phyloP scores from a whole-genome alignment of 495 filamentous ascomycete genomes.

The Neurospora sp. region DNA sequence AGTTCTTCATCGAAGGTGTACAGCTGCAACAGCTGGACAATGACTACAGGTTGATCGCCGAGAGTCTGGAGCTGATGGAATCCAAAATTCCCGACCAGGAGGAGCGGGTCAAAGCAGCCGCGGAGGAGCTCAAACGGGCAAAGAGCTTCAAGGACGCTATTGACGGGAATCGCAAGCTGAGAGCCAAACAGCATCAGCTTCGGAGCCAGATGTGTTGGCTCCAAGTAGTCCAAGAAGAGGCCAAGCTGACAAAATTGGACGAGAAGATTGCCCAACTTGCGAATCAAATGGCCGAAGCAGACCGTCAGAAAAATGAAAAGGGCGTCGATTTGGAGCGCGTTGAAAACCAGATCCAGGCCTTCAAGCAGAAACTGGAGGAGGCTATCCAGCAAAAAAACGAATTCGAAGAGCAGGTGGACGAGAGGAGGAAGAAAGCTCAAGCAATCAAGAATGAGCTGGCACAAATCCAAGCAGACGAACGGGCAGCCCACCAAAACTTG shows the following conservation, averaged over 20 bases:
- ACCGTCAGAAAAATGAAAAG: conserved; percentile 18
- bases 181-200: conserved; percentile 40
- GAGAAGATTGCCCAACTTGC: conserved; percentile 23
- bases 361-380: conserved; percentile 15
- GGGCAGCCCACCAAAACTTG: conserved; percentile 33
- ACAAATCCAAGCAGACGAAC: conserved; percentile 34
- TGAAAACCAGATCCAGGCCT: conserved; percentile 20
- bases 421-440: conserved; percentile 26
- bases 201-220: conserved; percentile 60
- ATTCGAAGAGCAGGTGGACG: conserved; percentile 29
- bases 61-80: conserved; percentile 37
- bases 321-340: conserved; percentile 15
- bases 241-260: conserved; percentile 19
- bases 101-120: conserved; percentile 54
- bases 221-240: conserved; percentile 46
- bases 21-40: conserved; percentile 86
- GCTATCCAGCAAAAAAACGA: conserved; percentile 12
- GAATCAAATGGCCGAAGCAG: conserved; percentile 16
- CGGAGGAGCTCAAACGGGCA: conserved; percentile 28
- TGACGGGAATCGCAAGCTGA: conserved; percentile 47
- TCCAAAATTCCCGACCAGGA: conserved; percentile 36
- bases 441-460: conserved; percentile 20
- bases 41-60: conserved; percentile 72
- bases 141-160: conserved; percentile 42
- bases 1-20: conserved; percentile 91